phyloP scores from a whole-genome alignment of 2,329 filamentous ascomycete genomes.

The Chalaropsis thielavioides region DNA sequence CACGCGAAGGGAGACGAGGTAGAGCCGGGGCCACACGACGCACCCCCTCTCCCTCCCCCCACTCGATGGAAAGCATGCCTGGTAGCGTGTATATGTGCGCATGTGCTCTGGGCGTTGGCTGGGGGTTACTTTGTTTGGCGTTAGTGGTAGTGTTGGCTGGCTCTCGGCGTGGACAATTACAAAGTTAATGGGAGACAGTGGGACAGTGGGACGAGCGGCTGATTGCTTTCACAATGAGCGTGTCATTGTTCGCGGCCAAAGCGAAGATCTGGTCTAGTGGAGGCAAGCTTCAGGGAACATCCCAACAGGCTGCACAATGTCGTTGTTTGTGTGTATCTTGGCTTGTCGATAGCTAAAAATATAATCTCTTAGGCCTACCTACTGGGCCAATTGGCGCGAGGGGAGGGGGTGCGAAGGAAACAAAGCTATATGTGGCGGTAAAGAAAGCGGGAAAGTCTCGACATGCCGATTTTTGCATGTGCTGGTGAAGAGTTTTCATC shows the following conservation, averaged over 20 bases:
- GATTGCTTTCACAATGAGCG: background rate
- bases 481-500: background rate
- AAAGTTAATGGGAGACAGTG: background rate
- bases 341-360: background rate
- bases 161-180: background rate
- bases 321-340: background rate
- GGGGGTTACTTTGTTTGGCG: background rate
- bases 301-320: constrained; percentile 5
- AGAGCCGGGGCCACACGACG: background rate
- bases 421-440: background rate
- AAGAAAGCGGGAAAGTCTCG: background rate
- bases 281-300: constrained; percentile 7
- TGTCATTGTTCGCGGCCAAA: constrained; percentile 1
- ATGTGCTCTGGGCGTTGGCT: background rate
- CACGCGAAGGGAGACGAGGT: background rate
- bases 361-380: background rate
- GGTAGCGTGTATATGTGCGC: background rate
- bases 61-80: background rate
- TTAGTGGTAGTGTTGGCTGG: background rate
- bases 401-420: background rate
- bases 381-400: background rate
- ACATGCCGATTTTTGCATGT: background rate
- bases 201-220: background rate
- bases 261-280: background rate
- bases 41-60: background rate